A percentile compares a stretch with the other conserved stretches of the same genome.
phyloP scores from a whole-genome alignment of 129 eudicot species.

The Centella asiatica region DNA sequence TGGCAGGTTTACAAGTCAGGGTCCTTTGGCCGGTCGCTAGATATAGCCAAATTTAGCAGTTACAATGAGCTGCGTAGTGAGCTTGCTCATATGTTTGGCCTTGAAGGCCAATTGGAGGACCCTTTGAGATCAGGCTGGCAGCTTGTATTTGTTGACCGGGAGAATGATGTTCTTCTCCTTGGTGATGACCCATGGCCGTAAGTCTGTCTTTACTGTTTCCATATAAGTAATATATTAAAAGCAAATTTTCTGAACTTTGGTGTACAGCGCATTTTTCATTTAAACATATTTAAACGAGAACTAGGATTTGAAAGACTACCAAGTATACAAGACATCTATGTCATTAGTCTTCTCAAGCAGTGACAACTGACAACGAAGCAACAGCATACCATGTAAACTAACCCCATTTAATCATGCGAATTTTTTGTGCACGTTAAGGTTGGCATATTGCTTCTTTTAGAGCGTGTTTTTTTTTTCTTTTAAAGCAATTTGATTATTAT shows the following conservation, averaged over 20 bases:
- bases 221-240: no score
- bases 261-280: no score
- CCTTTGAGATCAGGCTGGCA: slow-evolving; percentile 99
- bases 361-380: no score
- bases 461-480: not conserved
- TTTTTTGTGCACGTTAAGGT: no score
- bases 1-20: slow-evolving; percentile 79
- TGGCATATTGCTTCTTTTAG: not conserved
- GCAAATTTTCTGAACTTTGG: no score
- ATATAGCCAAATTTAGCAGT: slow-evolving; percentile 77
- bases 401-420: no score
- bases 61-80: slow-evolving; percentile 77
- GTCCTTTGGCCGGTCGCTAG: slow-evolving; percentile 68
- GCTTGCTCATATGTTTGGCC: slow-evolving; percentile 86
- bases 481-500: not conserved
- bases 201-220: slow-evolving; percentile 20
- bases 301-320: no score
- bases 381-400: no score
- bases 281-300: no score
- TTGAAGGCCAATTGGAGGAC: slow-evolving; percentile 89
- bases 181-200: slow-evolving; percentile 98
- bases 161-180: slow-evolving; percentile 78
- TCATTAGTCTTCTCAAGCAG: no score
- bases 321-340: no score
- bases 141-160: slow-evolving; percentile 93